Evolutionary conservation across 129 eudicot species (phyloP).

Genomic region (Rutidosis leptorrhynchoides): DNA sequence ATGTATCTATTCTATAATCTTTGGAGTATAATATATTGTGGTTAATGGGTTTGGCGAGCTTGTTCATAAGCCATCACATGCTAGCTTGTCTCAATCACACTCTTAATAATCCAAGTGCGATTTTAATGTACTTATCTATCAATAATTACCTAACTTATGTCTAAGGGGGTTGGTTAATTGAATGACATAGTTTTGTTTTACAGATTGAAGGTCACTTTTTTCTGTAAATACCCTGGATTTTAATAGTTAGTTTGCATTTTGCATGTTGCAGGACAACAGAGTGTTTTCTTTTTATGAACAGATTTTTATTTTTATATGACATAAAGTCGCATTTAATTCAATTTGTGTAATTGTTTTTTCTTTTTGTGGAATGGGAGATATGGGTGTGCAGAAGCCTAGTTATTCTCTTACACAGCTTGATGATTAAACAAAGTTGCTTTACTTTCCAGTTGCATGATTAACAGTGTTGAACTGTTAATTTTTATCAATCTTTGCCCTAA

Average conservation of each 20-base stretch:
- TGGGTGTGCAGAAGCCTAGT: constrained; percentile 5
- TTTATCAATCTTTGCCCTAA: constrained; percentile 2
- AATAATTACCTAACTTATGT: constrained; percentile 11
- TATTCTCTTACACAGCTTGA: constrained; percentile 12
- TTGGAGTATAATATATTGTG: constrained; percentile 18
- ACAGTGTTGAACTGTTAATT: constrained; percentile 3
- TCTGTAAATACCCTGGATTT: background rate
- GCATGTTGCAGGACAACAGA: constrained; percentile 1
- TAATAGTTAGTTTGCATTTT: background rate
- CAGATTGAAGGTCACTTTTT: constrained; percentile 8
- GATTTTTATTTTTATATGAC: background rate
- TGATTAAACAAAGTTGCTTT: background rate
- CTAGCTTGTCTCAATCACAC: constrained; percentile 2
- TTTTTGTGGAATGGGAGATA: background rate
- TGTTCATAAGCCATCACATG: constrained; percentile 12
- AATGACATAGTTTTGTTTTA: background rate
- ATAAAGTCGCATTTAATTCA: constrained; percentile 8
- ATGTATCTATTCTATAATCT: constrained; percentile 1
- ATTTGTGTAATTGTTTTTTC: background rate
- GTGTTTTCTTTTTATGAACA: background rate
- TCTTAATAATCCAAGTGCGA: constrained; percentile 1
- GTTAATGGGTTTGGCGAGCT: constrained; percentile 20
- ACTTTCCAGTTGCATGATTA: constrained; percentile 16
- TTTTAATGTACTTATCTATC: background rate
- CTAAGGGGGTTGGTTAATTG: background rate